phyloP scores from a whole-genome alignment of 2,329 filamentous ascomycete species.

The Sporothrix luriei region DNA sequence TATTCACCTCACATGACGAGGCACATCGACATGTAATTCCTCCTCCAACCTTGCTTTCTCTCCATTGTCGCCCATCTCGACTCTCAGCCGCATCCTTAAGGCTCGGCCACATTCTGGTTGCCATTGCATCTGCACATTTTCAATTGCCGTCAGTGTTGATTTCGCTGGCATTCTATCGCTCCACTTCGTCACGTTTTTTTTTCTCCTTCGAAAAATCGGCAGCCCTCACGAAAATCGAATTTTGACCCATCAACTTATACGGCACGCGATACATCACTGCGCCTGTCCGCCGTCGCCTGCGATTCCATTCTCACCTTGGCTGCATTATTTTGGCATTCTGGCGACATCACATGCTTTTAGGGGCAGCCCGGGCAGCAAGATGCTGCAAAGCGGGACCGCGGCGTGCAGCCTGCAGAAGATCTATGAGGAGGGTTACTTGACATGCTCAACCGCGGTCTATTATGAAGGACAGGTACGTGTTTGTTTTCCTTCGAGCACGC shows the following conservation, averaged over 20 bases:
- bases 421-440: constrained; percentile 94
- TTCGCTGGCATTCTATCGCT: background rate
- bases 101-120: background rate
- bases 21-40: background rate
- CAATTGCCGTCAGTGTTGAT: background rate
- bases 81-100: constrained; percentile 15
- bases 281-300: background rate
- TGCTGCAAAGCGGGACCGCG: constrained; percentile 56
- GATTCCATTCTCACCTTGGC: background rate
- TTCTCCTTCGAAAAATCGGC: background rate
- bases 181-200: constrained; percentile 9
- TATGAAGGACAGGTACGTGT: constrained; percentile 81
- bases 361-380: constrained; percentile 42
- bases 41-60: background rate
- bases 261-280: constrained; percentile 25
- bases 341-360: constrained; percentile 33
- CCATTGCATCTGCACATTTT: background rate
- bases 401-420: constrained; percentile 87
- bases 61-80: background rate
- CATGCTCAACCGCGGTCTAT: constrained; percentile 93
- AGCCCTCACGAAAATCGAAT: background rate
- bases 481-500: background rate
- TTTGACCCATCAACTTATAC: background rate
- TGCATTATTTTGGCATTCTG: background rate
- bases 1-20: constrained; percentile 14